These are phyloP conservation scores for Xylariaceae sp. DNA, from an alignment of 2,329 filamentous ascomycete genomes.

Conservation along the genomic window DNA sequence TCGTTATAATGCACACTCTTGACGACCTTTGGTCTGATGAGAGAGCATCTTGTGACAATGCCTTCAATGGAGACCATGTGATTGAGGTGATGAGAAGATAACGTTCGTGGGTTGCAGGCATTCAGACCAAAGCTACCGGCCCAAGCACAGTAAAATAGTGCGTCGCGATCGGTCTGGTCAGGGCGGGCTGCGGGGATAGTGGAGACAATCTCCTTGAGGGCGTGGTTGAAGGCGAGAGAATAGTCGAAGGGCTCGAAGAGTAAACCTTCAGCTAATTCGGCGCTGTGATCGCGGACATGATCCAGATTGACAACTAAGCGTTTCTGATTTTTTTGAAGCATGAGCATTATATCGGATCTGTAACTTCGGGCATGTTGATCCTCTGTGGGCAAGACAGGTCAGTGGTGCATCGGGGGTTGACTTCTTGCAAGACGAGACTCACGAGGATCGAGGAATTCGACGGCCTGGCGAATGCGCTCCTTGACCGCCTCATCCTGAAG, in stretches of 20 bases:
- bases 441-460: conserved; percentile 94
- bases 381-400: conserved; percentile 31
- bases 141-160: conserved; percentile 94
- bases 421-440: conserved; percentile 34
- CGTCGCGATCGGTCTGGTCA: conserved; percentile 72
- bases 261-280: conserved; percentile 73
- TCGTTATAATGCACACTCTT: conserved; percentile 98
- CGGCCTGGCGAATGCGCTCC: conserved; percentile 80
- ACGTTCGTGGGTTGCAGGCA: conserved; percentile 87
- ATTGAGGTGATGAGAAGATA: conserved; percentile 86
- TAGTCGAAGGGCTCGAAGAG: conserved; percentile 86
- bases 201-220: conserved; percentile 82
- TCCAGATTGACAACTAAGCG: conserved; percentile 75
- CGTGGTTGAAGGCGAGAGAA: conserved; percentile 80
- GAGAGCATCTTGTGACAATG: conserved; percentile 92
- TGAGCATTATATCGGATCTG: conserved; percentile 79
- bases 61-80: conserved; percentile 96
- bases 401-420: background rate
- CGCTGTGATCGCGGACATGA: conserved; percentile 82
- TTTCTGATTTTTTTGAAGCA: conserved; percentile 65
- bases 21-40: conserved; percentile 95
- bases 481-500: conserved; percentile 80
- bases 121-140: conserved; percentile 93
- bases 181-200: conserved; percentile 72
- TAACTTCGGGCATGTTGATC: conserved; percentile 65